Conservation (phyloP, 768 basidiomycete species). For the Tylopilus felleus region DNA sequence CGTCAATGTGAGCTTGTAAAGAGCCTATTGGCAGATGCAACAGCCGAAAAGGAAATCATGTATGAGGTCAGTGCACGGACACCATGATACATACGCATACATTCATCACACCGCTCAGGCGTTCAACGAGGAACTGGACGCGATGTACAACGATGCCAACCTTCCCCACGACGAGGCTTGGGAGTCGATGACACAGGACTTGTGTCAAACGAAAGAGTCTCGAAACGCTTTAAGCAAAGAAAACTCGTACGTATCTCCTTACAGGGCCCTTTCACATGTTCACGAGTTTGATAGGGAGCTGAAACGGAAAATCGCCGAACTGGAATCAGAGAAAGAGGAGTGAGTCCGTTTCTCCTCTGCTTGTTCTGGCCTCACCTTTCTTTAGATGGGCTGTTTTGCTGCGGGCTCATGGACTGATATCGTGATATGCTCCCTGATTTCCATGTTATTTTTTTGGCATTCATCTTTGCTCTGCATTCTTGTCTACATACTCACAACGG, state of each 20-base stretch:
- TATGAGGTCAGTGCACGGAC: slow-evolving; percentile 66
- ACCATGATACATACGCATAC: background rate
- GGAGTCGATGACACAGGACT: slow-evolving; percentile 69
- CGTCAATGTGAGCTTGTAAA: slow-evolving; percentile 80
- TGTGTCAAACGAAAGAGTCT: slow-evolving; percentile 69
- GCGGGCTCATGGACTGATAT: slow-evolving; percentile 43
- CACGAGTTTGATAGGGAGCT: slow-evolving; percentile 47
- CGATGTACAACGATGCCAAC: slow-evolving; percentile 82
- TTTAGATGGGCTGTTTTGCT: slow-evolving; percentile 67
- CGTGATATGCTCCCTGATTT: slow-evolving; percentile 28
- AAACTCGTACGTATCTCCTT: slow-evolving; percentile 61
- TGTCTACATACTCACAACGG: slow-evolving; percentile 23
- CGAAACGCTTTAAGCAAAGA: slow-evolving; percentile 73
- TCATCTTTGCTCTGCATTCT: slow-evolving; percentile 16
- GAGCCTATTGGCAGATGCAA: slow-evolving; percentile 69
- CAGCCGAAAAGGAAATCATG: slow-evolving; percentile 88
- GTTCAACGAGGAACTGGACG: slow-evolving; percentile 91
- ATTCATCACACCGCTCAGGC: slow-evolving; percentile 47
- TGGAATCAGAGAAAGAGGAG: slow-evolving; percentile 78
- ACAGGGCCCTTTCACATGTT: background rate
- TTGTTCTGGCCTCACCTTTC: slow-evolving; percentile 9
- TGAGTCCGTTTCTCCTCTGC: slow-evolving; percentile 37
- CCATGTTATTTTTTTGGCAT: slow-evolving; percentile 17
- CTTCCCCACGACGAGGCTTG: slow-evolving; percentile 84
- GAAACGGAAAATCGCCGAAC: slow-evolving; percentile 65